Conservation (phyloP, 2,329 filamentous ascomycete genomes). For the Biscogniauxia sp. region DNA sequence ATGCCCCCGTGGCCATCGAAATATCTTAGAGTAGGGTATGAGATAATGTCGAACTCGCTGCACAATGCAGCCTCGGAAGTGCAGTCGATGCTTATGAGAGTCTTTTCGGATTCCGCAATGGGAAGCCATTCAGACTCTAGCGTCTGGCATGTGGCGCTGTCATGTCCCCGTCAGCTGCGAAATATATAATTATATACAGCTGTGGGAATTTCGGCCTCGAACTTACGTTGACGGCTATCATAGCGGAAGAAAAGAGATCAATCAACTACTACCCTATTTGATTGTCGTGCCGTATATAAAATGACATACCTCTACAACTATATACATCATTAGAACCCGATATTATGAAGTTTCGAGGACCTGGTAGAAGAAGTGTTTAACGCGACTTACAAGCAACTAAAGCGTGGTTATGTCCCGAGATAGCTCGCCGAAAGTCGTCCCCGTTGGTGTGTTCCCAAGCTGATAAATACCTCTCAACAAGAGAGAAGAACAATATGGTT, state of each 20-base stretch:
- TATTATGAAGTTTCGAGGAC: not conserved
- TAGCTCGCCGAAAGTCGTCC: constrained; percentile 26
- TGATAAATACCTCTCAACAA: constrained; percentile 6
- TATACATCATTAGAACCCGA: not conserved
- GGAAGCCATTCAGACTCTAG: constrained; percentile 38
- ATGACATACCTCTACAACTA: constrained; percentile 24
- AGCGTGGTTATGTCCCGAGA: constrained; percentile 25
- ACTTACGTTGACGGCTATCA: constrained; percentile 29
- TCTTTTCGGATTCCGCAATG: constrained; percentile 7
- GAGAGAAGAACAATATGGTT: constrained; percentile 10
- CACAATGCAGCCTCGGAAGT: constrained; percentile 36
- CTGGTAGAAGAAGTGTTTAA: not conserved
- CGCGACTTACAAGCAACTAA: constrained; percentile 31
- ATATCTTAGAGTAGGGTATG: constrained; percentile 46
- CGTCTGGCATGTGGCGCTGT: constrained; percentile 31
- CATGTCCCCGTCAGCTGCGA: constrained; percentile 3
- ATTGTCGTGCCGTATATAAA: not conserved
- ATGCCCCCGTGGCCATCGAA: constrained; percentile 35
- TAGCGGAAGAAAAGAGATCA: constrained; percentile 1
- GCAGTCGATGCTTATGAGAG: constrained; percentile 42
- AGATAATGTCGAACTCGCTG: constrained; percentile 39
- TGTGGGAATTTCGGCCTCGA: not conserved
- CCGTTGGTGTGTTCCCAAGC: constrained; percentile 27
- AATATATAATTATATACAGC: not conserved
- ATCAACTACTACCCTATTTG: constrained; percentile 1